These are phyloP conservation scores for Cyclotella kingstonii DNA, from an alignment of 108 stramenopile species.

Conservation along the genomic window DNA sequence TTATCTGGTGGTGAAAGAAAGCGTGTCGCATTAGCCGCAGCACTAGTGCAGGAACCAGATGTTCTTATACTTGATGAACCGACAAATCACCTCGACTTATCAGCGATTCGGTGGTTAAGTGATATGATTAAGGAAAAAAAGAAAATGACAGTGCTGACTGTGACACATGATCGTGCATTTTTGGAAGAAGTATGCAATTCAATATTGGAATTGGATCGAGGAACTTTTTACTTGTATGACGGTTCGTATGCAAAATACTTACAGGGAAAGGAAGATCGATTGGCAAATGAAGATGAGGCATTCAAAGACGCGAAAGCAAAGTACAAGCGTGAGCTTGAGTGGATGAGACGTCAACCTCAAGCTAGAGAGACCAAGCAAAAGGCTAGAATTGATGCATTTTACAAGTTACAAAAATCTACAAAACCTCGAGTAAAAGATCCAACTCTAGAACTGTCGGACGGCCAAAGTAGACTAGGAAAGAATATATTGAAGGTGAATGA, in stretches of 20 bases:
- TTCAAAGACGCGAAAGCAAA: constrained; percentile 61
- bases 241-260: constrained; percentile 71
- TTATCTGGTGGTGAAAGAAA: constrained; percentile 83
- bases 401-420: constrained; percentile 75
- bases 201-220: constrained; percentile 78
- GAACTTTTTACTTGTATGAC: constrained; percentile 65
- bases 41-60: constrained; percentile 78
- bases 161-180: constrained; percentile 96
- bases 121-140: constrained; percentile 74
- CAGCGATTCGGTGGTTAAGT: constrained; percentile 92
- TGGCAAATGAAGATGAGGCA: constrained; percentile 73
- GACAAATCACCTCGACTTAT: constrained; percentile 94
- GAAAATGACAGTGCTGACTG: constrained; percentile 88
- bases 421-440: constrained; percentile 74
- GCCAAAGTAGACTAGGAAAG: constrained; percentile 52
- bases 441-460: constrained; percentile 42
- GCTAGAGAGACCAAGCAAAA: constrained; percentile 48
- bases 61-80: constrained; percentile 81
- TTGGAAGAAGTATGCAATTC: constrained; percentile 87
- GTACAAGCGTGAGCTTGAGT: constrained; percentile 61
- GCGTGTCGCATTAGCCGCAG: constrained; percentile 80
- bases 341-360: constrained; percentile 88
- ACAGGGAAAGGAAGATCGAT: constrained; percentile 65
- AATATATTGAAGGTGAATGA: constrained; percentile 55
- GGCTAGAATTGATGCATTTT: constrained; percentile 66